phyloP scores from a whole-genome alignment of 164 flowering plant genomes.

The Stephania cephalantha region DNA sequence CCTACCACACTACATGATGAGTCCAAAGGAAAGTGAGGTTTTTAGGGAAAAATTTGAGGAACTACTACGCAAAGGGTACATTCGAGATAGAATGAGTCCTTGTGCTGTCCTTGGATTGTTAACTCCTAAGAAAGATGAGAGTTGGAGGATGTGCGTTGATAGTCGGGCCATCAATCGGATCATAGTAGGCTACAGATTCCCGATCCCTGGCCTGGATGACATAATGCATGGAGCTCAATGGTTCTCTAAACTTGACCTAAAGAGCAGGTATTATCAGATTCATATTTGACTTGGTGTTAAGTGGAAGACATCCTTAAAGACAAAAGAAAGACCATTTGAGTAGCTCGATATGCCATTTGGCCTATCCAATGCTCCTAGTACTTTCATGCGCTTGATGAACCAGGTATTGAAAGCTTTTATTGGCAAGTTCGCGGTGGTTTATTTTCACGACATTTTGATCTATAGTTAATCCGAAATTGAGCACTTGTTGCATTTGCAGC shows the following conservation, averaged over 20 bases:
- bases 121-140: too few species aligned
- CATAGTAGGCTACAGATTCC: too few species aligned
- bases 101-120: too few species aligned
- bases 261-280: constrained; percentile 9
- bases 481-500: constrained; percentile 1
- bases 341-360: constrained; percentile 8
- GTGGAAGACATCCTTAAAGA: constrained; percentile 11
- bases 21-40: too few species aligned
- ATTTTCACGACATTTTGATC: constrained; percentile 10
- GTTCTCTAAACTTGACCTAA: neutral
- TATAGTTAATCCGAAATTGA: neutral
- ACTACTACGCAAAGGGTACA: too few species aligned
- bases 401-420: neutral
- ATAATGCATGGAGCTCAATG: too few species aligned
- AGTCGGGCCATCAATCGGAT: too few species aligned
- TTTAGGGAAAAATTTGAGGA: too few species aligned
- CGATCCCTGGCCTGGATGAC: too few species aligned
- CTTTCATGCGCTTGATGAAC: constrained; percentile 1
- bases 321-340: constrained; percentile 3
- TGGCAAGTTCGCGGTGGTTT: constrained; percentile 8
- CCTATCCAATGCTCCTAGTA: neutral
- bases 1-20: neutral
- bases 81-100: too few species aligned
- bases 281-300: neutral
- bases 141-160: too few species aligned